A percentile compares a stretch with the other conserved stretches of the same genome.
phyloP scores from a whole-genome alignment of 257 asterid genomes.

The Jacaranda mimosifolia region DNA sequence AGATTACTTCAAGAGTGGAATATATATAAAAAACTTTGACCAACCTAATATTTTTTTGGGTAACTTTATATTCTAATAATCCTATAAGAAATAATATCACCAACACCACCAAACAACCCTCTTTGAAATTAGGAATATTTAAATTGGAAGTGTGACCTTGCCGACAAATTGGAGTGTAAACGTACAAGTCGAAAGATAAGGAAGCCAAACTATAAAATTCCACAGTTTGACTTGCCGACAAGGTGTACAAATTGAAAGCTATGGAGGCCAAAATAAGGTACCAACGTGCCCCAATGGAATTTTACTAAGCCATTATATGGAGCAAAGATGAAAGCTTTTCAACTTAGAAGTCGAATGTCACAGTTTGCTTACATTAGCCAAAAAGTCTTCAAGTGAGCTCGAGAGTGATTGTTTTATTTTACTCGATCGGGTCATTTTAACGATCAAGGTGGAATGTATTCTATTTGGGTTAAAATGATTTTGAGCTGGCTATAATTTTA shows the following conservation, averaged over 20 bases:
- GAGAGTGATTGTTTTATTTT: too few species aligned
- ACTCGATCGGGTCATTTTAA: too few species aligned
- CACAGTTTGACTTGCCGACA: background rate
- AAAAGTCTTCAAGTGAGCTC: background rate
- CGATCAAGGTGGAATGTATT: too few species aligned
- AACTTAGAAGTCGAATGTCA: background rate
- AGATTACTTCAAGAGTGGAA: too few species aligned
- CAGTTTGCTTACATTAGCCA: background rate
- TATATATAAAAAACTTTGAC: too few species aligned
- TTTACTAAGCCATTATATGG: background rate
- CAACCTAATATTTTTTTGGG: too few species aligned
- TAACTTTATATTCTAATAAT: too few species aligned
- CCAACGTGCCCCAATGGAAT: background rate
- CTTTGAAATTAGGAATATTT: too few species aligned
- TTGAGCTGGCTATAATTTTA: too few species aligned
- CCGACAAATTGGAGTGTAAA: slow-evolving; percentile 8
- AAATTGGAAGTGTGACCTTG: background rate
- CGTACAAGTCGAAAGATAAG: background rate
- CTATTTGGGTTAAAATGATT: too few species aligned
- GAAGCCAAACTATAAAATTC: background rate
- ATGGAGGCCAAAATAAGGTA: background rate
- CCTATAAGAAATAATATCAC: too few species aligned
- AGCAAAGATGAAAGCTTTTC: background rate
- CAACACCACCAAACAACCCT: too few species aligned
- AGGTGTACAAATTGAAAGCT: background rate